A percentile compares a stretch with the other conserved stretches of the same genome.
These are phyloP conservation scores for Bjerkandera adusta DNA, from an alignment of 1,284 basidiomycete genomes.

Conservation along the genomic window DNA sequence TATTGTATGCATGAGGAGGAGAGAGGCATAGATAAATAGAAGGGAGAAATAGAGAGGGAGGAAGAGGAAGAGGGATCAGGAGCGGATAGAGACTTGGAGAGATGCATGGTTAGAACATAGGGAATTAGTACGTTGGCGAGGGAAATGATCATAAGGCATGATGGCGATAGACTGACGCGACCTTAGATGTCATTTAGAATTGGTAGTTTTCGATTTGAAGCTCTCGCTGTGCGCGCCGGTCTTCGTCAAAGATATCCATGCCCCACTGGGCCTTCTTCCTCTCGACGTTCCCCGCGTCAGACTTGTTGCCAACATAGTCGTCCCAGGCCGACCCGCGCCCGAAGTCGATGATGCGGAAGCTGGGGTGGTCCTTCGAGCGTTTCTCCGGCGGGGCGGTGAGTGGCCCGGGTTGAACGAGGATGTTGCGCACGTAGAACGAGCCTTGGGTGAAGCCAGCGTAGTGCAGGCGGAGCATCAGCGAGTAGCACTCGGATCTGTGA, in stretches of 20 bases:
- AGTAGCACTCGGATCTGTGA: conserved; percentile 39
- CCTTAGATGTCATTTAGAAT: no score
- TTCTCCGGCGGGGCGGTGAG: conserved; percentile 31
- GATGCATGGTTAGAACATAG: no score
- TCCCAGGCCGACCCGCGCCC: conserved; percentile 27
- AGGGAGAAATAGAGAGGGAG: no score
- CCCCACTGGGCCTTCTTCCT: conserved; percentile 10
- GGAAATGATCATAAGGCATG: not conserved
- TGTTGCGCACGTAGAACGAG: conserved; percentile 44
- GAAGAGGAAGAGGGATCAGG: no score
- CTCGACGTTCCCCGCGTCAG: conserved; percentile 1
- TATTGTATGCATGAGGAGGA: no score
- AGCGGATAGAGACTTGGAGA: no score
- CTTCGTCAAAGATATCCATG: conserved; percentile 9
- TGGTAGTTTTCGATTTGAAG: conserved; percentile 12
- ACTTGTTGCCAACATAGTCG: not conserved
- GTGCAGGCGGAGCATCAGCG: conserved; percentile 43
- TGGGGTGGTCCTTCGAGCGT: conserved; percentile 27
- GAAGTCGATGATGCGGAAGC: conserved; percentile 55
- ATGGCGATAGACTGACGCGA: not conserved
- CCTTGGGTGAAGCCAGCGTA: conserved; percentile 37
- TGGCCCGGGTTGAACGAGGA: conserved; percentile 45
- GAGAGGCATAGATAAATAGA: no score
- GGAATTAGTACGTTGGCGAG: no score
- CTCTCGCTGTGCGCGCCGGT: conserved; percentile 14